A percentile compares a stretch with the other conserved stretches of the same genome.
These are phyloP conservation scores for Penicillium samsonianum DNA, from an alignment of 495 filamentous ascomycete species.

Conservation along the genomic window DNA sequence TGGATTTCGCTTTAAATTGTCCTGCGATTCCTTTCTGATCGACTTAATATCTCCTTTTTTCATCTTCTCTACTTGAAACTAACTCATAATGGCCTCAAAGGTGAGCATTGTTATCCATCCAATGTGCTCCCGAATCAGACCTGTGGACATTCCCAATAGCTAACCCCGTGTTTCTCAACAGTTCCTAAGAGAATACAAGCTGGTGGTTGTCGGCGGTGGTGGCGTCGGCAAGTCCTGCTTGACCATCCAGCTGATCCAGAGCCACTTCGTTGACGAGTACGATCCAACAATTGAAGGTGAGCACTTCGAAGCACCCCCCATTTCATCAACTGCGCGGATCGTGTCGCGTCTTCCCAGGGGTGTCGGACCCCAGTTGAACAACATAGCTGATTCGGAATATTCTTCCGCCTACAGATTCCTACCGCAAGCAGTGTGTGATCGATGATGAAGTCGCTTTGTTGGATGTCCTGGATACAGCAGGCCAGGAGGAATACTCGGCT, in stretches of 20 bases:
- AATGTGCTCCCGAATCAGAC: conserved; percentile 1
- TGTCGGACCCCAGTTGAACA: background rate
- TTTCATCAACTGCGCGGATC: conserved; percentile 8
- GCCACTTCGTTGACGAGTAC: conserved; percentile 98
- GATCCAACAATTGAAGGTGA: conserved; percentile 98
- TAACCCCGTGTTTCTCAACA: conserved; percentile 34
- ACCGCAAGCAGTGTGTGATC: conserved; percentile 99
- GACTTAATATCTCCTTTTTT: conserved; percentile 1
- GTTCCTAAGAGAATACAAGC: conserved; percentile 98
- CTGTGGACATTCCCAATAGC: conserved; percentile 16
- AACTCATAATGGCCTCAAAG: conserved; percentile 34
- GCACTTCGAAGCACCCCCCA: conserved; percentile 19
- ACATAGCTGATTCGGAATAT: conserved; percentile 22
- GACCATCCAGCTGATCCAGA: conserved; percentile 98
- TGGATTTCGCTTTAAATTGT: conserved; percentile 1
- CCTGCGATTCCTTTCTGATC: conserved; percentile 4
- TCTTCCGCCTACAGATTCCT: conserved; percentile 69
- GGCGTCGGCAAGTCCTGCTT: conserved; percentile 99
- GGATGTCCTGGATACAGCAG: conserved; percentile 96
- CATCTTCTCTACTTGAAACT: conserved; percentile 10
- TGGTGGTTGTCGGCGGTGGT: conserved; percentile 97
- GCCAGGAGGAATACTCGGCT: conserved; percentile 98
- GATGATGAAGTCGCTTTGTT: conserved; percentile 97
- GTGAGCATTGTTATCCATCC: conserved; percentile 17
- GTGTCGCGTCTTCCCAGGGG: background rate